Evolutionary conservation across 306 rosid species (phyloP).

Genomic region (Gillenia trifoliata): DNA sequence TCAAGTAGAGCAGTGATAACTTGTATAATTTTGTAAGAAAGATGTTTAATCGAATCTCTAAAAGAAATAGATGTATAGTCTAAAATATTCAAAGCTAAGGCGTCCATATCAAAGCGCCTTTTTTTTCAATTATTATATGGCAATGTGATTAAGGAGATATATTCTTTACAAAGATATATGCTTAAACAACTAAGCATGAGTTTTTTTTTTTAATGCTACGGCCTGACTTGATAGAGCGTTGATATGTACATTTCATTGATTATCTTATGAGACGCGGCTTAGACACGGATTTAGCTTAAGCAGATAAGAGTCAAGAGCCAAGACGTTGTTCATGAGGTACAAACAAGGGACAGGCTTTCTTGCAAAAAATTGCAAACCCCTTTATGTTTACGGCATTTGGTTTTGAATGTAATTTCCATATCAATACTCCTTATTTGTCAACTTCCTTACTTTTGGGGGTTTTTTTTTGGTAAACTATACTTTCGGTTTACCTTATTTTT

Average conservation of each 20-base stretch:
- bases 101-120: no score
- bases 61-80: no score
- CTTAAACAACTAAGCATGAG: background rate
- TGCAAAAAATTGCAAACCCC: constrained; percentile 1
- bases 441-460: background rate
- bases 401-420: background rate
- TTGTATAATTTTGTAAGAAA: no score
- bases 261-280: background rate
- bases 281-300: background rate
- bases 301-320: background rate
- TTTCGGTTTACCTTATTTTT: background rate
- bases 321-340: background rate
- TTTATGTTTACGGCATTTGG: background rate
- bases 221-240: background rate
- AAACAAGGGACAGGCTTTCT: background rate
- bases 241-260: background rate
- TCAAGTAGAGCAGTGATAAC: no score
- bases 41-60: no score
- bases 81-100: no score
- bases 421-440: background rate
- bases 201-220: background rate
- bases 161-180: background rate
- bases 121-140: no score
- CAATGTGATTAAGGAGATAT: background rate
- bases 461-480: no score